Base-by-base conservation (phyloP, 108 stramenopile species). In the Cyclotella choctawhatcheeana region DNA sequence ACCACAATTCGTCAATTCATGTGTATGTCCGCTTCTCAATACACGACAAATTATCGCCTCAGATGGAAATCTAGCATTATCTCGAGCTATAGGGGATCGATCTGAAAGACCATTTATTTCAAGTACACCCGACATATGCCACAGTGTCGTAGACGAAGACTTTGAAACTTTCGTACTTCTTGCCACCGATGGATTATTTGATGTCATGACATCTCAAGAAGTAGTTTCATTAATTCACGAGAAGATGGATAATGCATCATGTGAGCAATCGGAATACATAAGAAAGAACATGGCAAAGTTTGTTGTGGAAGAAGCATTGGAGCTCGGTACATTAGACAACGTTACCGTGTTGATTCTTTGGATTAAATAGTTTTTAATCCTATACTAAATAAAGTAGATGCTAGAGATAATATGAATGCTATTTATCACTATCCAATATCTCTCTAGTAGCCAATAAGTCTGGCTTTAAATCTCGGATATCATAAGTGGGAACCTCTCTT, bases 31-130 rank as follows among this genome's bases (percentile, higher is more conserved):
- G n/a, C n/a, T n/a, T n/a, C n/a, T n/a, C n/a, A n/a, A n/a, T n/a
- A n/a, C n/a, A n/a, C n/a, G n/a, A n/a, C n/a, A n/a, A n/a, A n/a
- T n/a, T n/a, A n/a, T n/a, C n/a, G n/a, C n/a, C 10, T 31, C 32
- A 58, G 56, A 98, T 85, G 96, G 97, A 16, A 98, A 95, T 70
- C 77, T 98, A 26, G 94, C 98, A 32, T 66, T 98, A 16, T 93
- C 98, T 3, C 75, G 98, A 7, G 91, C 98, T 6, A 88, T 98
- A 50, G 98, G 98, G n/a, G 98, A 98, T 78, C 81, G 94, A 5
- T 84, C 85, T 26, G 96, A 95, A 64, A 82, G 93, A 7, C 98
- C 98, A 8, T 82, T 77, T 56, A 93, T 98, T 3, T 87, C 76
- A 33, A 86, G 82, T 26, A 88, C 90, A 37, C 89, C 91, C 0